Evolutionary conservation across 2,329 filamentous ascomycete species (phyloP).

Genomic region (Colletotrichum horii): DNA sequence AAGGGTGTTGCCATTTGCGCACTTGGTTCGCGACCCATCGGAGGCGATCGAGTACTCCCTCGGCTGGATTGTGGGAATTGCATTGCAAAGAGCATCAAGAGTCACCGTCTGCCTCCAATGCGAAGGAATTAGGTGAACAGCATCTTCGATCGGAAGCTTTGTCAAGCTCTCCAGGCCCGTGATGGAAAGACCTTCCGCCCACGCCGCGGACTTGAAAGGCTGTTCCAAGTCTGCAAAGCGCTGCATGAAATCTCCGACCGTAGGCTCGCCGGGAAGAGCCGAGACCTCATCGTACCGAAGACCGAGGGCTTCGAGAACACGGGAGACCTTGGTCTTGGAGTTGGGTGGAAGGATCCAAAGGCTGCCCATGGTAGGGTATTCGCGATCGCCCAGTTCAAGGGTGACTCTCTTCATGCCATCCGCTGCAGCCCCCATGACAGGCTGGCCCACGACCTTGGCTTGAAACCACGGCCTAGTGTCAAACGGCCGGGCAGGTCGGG

Average conservation of each 20-base stretch:
- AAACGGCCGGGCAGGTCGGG: constrained; percentile 3
- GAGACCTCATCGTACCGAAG: background rate
- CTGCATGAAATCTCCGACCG: constrained; percentile 1
- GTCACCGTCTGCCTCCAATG: background rate
- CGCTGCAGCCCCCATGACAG: background rate
- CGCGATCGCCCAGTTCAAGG: constrained; percentile 6
- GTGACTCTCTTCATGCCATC: constrained; percentile 17
- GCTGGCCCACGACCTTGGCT: constrained; percentile 3
- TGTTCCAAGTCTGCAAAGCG: constrained; percentile 5
- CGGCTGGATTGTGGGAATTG: constrained; percentile 12
- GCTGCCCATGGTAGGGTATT: constrained; percentile 16
- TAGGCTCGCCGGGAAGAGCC: background rate
- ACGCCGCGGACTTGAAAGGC: constrained; percentile 1
- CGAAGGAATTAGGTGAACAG: constrained; percentile 1
- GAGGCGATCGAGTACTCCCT: constrained; percentile 17
- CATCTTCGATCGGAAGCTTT: constrained; percentile 8
- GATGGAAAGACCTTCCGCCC: background rate
- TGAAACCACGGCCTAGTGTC: constrained; percentile 18
- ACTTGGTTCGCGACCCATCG: background rate
- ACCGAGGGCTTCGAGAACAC: background rate
- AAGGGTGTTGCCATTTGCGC: background rate
- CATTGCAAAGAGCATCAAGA: background rate
- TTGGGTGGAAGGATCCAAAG: constrained; percentile 17
- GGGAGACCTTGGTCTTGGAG: constrained; percentile 12
- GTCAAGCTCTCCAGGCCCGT: background rate